Evolutionary conservation across 2,329 filamentous ascomycete genomes (phyloP), one percentile per base, ranked within the genome.

Genomic region (Fusarium sacchari): DNA sequence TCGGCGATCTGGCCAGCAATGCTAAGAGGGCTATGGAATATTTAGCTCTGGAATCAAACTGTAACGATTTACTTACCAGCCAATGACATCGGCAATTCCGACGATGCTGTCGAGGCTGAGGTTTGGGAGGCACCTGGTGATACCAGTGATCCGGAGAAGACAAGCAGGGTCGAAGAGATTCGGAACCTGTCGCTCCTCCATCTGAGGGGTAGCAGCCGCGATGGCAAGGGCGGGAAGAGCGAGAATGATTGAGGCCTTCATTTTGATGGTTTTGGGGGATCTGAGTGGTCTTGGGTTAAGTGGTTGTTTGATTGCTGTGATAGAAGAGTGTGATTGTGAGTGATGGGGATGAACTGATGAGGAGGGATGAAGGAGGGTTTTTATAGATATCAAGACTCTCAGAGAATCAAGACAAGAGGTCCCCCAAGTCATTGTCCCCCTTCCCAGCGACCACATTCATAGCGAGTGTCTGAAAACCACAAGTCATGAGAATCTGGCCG

Each of bases 141-240:
- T 32, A 0, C n/a, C 44, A 7, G 12, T 0, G 13, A 60, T 18
- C 7, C 0, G 1, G 1, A 20, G 8, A 4, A 60, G 36, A 30
- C 58, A 60, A 0, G 0, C 3, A n/a, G 32, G 6, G 2, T 36
- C 1, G 6, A 58, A 34, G 7, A 20, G 15, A 6, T 0, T 3
- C 14, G 7, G 11, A 18, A 39, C 1, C 44, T 62, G 56, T 17
- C 47, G 39, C 42, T 57, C 22, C n/a, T 65, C 0, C 0, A 65
- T 0, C 14, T 57, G 26, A 13, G 60, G 60, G 3, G 60, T 52
- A 7, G 47, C 63, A 46, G 60, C 42, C 3, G 60, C 60, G 2
- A 18, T 1, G 14, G 22, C 34, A 15, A 65, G 12, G 15, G 28
- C 24, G 1, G 60, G 60, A 8, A 66, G 36, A 18, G 60, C 20